Base-by-base conservation (phyloP, 176 grass and related monocot species). In the maize (Zea mays) region DNA sequence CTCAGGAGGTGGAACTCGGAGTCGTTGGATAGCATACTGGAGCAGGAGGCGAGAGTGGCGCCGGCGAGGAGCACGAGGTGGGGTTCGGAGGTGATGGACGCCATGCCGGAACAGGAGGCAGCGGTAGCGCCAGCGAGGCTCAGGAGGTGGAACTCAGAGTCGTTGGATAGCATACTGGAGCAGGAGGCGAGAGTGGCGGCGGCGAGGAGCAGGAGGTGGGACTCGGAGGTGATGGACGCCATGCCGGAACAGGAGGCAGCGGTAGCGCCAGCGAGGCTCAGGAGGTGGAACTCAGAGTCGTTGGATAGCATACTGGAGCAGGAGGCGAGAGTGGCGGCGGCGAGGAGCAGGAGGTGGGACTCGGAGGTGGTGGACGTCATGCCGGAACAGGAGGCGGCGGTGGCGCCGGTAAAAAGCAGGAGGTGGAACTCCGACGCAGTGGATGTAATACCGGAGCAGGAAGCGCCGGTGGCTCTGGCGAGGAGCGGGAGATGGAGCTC, bases 1-100 rank as follows among this genome's bases (percentile, higher is more conserved):
- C 84, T 87, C 63, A 66, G 81, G 75, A 84, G 72, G 47, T 84
- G 90, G 81, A 93, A 81, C 55, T 38, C 85, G 4, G 84, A 72
- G 67, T 36, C 49, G 33, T 27, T 3, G 1, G 61, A 74, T 12
- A 34, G 37, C 12, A 63, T 63, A 0, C 34, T 34, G 61, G 61
- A 62, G 62, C 77, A 8, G 76, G 76, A 70, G 56, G 76, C 79
- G 27, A 27, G 27, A 27, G 27, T 27, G 55, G n/a, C 62, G 72
- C 80, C 71, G 40, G 34, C 20, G 57, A 65, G 81, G 74, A 87
- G 72, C 60, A 36, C 2, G 60, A 62, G 60, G 62, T 64, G 62
- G 62, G 35, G 8, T 2, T 7, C 62, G 62, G 11, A 39, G 62
- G 34, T 15, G 0, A 13, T 3, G 62, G 0, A 50, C 35, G 62